Percentiles rank a stretch among this genome's conserved stretches.
Evolutionary conservation across 768 basidiomycete species (phyloP).

Genomic region (Albatrellus ellisii): DNA sequence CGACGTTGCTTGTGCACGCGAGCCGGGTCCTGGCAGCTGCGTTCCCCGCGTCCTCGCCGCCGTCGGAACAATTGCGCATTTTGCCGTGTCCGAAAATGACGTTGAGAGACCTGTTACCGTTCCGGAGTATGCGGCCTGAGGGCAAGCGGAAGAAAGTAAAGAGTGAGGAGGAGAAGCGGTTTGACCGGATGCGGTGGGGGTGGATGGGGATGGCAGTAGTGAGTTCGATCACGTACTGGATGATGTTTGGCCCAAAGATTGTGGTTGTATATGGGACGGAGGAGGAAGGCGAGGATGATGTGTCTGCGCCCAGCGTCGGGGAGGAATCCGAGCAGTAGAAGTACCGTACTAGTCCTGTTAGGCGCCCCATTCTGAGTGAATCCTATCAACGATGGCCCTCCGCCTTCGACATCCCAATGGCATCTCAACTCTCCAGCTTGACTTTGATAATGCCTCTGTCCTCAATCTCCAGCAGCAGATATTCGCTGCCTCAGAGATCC

Average conservation of each 20-base stretch:
- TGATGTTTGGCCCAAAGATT: conserved; percentile 6
- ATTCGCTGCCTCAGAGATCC: conserved; percentile 50
- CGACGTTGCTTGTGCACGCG: conserved; percentile 45
- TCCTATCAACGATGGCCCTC: conserved; percentile 45
- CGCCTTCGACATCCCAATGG: conserved; percentile 82
- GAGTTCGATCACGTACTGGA: conserved; percentile 27
- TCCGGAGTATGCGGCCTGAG: conserved; percentile 18
- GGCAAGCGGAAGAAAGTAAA: conserved; percentile 12
- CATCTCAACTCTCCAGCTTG: conserved; percentile 61
- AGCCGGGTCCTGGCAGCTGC: conserved; percentile 29
- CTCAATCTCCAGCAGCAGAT: conserved; percentile 68
- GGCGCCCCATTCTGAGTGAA: too few species aligned
- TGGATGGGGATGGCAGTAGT: conserved; percentile 34
- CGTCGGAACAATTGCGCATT: conserved; percentile 4
- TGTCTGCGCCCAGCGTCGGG: too few species aligned
- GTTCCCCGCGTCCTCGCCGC: conserved; percentile 16
- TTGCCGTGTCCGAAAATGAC: conserved; percentile 23
- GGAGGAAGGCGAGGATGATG: conserved; percentile 4
- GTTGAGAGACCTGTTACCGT: conserved; percentile 17
- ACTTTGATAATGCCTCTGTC: conserved; percentile 48
- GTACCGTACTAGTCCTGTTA: too few species aligned
- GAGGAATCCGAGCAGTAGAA: too few species aligned
- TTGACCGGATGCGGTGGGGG: conserved; percentile 36
- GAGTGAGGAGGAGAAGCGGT: conserved; percentile 32
- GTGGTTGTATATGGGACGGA: background rate